Conservation (phyloP, 2,329 filamentous ascomycete genomes). For the Aspergillus texensis region DNA sequence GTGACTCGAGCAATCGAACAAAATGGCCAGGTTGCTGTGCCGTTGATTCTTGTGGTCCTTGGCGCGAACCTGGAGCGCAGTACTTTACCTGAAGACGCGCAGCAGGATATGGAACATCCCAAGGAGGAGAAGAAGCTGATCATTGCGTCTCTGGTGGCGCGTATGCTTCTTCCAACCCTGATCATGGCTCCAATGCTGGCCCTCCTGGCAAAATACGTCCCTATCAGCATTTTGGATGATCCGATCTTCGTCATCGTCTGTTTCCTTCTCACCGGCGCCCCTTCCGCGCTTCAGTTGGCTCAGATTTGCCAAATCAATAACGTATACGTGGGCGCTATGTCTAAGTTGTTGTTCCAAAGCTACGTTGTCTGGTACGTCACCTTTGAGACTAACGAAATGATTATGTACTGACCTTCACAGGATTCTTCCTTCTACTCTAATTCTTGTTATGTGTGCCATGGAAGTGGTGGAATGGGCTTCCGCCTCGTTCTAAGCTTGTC, state of each 20-base stretch:
- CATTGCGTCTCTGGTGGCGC: constrained; percentile 79
- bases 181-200: constrained; percentile 92
- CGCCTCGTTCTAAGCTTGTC: constrained; percentile 18
- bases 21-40: constrained; percentile 87
- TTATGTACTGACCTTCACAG: constrained; percentile 45
- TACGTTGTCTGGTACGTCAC: constrained; percentile 80
- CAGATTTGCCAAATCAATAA: constrained; percentile 99
- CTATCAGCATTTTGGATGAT: constrained; percentile 91
- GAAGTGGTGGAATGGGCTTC: constrained; percentile 89
- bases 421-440: constrained; percentile 90
- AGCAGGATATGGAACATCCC: constrained; percentile 69
- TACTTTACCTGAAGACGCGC: constrained; percentile 71
- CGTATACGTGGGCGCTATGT: constrained; percentile 95
- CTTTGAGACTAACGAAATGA: neutral
- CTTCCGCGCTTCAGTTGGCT: constrained; percentile 88
- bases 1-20: constrained; percentile 85
- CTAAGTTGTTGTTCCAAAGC: constrained; percentile 89
- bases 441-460: constrained; percentile 87
- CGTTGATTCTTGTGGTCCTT: constrained; percentile 90
- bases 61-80: constrained; percentile 93
- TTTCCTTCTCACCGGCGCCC: constrained; percentile 92
- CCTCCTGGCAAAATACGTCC: constrained; percentile 83
- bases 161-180: constrained; percentile 89
- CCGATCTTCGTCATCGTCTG: constrained; percentile 98
- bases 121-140: constrained; percentile 74